A percentile compares a stretch with the other conserved stretches of the same genome.
Conservation (phyloP, 2,329 filamentous ascomycete species). For the Hypomyces perniciosus region DNA sequence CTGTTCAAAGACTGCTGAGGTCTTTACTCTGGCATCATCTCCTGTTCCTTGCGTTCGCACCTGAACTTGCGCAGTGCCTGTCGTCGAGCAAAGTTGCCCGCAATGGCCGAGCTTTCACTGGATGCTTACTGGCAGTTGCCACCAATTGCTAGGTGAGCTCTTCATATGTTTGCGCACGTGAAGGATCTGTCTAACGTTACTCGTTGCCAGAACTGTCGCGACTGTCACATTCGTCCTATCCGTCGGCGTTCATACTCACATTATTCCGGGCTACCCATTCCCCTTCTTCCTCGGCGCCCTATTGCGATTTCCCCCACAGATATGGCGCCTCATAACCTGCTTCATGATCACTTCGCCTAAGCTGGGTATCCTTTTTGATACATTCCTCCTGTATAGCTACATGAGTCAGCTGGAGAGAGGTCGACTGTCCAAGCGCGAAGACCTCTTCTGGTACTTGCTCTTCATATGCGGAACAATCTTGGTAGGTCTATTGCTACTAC, state of each 20-base stretch:
- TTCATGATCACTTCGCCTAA: constrained; percentile 36
- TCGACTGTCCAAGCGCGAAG: constrained; percentile 69
- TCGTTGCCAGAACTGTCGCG: constrained; percentile 56
- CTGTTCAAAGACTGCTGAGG: constrained; percentile 5
- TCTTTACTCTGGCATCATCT: constrained; percentile 12
- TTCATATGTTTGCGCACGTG: not conserved
- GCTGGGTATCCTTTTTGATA: constrained; percentile 59
- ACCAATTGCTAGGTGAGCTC: constrained; percentile 36
- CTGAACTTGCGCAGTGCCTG: not conserved
- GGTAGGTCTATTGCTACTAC: constrained; percentile 53
- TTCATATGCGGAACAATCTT: constrained; percentile 67
- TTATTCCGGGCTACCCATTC: constrained; percentile 46
- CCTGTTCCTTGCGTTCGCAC: not conserved
- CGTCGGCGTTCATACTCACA: constrained; percentile 47
- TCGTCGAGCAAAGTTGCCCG: constrained; percentile 28
- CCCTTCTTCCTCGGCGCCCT: constrained; percentile 47
- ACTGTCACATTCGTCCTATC: constrained; percentile 57
- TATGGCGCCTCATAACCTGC: constrained; percentile 37
- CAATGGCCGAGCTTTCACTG: constrained; percentile 26
- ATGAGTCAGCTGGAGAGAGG: constrained; percentile 65
- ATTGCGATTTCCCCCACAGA: constrained; percentile 43
- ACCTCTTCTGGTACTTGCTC: constrained; percentile 72
- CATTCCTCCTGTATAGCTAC: constrained; percentile 73
- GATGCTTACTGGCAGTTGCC: constrained; percentile 36
- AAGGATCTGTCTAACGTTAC: constrained; percentile 16